Evolutionary conservation across 257 asterid genomes (phyloP).

Genomic region (Phtheirospermum japonicum): DNA sequence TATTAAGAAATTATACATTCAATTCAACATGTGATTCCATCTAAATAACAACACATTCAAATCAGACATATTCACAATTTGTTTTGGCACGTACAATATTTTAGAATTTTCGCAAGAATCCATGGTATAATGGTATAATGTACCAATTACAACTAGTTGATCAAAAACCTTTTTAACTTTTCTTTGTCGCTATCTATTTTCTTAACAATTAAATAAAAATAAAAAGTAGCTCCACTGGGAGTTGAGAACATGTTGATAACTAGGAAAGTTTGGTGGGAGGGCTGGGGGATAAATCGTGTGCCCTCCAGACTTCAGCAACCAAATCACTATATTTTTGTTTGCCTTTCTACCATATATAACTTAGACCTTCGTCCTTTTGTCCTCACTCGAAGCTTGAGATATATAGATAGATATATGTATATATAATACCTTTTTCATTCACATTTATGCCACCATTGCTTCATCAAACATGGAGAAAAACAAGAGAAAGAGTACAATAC

Average conservation of each 20-base stretch:
- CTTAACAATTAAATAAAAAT: not conserved
- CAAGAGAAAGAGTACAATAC: not conserved
- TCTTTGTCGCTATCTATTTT: no score
- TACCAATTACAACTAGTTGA: no score
- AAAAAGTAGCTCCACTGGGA: not conserved
- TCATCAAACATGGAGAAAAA: constrained; percentile 14
- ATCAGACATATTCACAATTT: no score
- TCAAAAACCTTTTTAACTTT: no score
- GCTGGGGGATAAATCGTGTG: constrained; percentile 9
- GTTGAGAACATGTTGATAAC: constrained; percentile 6
- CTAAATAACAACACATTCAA: no score
- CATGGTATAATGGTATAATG: no score
- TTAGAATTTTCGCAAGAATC: no score
- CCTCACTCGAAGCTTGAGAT: constrained; percentile 12
- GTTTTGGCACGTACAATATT: no score
- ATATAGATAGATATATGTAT: not conserved
- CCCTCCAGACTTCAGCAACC: constrained; percentile 28
- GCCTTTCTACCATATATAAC: not conserved
- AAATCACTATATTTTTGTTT: constrained; percentile 7
- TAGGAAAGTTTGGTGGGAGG: constrained; percentile 10
- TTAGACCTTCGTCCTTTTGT: no score
- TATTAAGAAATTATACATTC: no score
- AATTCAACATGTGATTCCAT: no score
- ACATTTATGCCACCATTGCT: not conserved
- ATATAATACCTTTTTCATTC: not conserved